Conservation (phyloP, 768 basidiomycete genomes). For the Macrolepiota albuminosa region DNA sequence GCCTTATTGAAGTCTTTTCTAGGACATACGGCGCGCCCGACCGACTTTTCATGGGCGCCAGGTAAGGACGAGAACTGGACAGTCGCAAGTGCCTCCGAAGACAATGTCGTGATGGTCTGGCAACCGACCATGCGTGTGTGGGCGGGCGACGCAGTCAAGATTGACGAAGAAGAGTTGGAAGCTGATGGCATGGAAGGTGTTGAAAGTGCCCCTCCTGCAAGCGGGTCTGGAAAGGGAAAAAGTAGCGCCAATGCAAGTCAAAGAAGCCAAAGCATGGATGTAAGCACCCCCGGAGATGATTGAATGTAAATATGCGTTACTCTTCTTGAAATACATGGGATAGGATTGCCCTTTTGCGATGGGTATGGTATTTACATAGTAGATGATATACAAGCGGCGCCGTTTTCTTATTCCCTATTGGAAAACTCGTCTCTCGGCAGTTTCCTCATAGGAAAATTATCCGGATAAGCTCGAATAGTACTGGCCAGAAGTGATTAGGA, state of each 20-base stretch:
- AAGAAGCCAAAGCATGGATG: conserved; percentile 58
- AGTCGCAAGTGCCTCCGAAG: conserved; percentile 84
- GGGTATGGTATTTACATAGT: conserved; percentile 12
- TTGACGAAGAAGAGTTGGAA: conserved; percentile 85
- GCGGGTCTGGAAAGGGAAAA: conserved; percentile 27
- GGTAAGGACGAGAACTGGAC: conserved; percentile 81
- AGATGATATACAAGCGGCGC: conserved; percentile 13
- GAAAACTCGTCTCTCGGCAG: neutral
- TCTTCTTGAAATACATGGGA: conserved; percentile 3
- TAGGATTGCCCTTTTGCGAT: neutral
- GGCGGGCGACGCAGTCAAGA: conserved; percentile 83
- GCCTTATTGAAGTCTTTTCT: neutral
- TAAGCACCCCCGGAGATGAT: conserved; percentile 54
- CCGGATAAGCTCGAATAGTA: conserved; percentile 67
- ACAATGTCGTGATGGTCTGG: conserved; percentile 98
- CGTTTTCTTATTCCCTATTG: neutral
- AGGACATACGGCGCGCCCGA: conserved; percentile 87
- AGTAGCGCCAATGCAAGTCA: conserved; percentile 34
- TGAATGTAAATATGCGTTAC: conserved; percentile 20
- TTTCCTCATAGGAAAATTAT: conserved; percentile 56
- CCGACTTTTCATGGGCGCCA: conserved; percentile 96
- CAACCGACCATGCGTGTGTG: conserved; percentile 93
- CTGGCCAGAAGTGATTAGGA: conserved; percentile 29
- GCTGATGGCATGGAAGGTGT: conserved; percentile 74
- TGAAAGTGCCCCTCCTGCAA: conserved; percentile 34